Base-by-base conservation (phyloP, 176 grass and related monocot species). In the Carex cristatella region DNA sequence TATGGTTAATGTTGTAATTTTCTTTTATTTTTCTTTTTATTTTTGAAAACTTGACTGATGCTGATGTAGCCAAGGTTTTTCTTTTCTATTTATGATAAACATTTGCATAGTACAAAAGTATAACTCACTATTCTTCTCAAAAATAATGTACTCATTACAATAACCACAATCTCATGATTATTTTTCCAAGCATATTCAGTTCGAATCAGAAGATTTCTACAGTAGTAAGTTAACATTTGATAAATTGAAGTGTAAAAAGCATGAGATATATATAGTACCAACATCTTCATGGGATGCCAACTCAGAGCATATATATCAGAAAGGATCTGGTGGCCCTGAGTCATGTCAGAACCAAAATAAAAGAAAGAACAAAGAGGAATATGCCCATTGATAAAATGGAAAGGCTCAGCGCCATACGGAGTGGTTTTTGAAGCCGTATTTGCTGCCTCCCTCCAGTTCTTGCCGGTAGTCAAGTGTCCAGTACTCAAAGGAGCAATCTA, bases 401-500 rank as follows among this genome's bases (percentile, higher is more conserved):
- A 7, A 49, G 58, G 16, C 66, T 98, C 81, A 98, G 69, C 86
- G 88, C 93, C 91, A 98, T 12, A 91, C 88, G 19, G 93, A 86
- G 19, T 86, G 88, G 63, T 94, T 94, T 77, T 92, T 98, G 37
- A 99, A 95, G 58, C 87, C 96, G 83, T 99, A 99, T 81, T 99
- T 99, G 85, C 93, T 95, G 59, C 93, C 96, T 61, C 96, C 96
- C 65, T 93, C 87, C 61, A 99, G 82, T 42, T 85, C 88, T 90
- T 89, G 64, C 84, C 90, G 73, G 57, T 99, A 99, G 16, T 95
- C 85, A 42, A 99, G 73, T 4, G 93, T 95, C 96, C 96, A 95
- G 75, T 99, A 94, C 79, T 99, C 91, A 79, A 99, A 99, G 27
- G 89, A 95, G 81, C 91, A 99, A 85, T 92, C 87, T 9, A 94